A percentile compares a stretch with the other conserved stretches of the same genome.
Conservation (phyloP, 1,139 yeast genomes). For the Taphrina communis region DNA sequence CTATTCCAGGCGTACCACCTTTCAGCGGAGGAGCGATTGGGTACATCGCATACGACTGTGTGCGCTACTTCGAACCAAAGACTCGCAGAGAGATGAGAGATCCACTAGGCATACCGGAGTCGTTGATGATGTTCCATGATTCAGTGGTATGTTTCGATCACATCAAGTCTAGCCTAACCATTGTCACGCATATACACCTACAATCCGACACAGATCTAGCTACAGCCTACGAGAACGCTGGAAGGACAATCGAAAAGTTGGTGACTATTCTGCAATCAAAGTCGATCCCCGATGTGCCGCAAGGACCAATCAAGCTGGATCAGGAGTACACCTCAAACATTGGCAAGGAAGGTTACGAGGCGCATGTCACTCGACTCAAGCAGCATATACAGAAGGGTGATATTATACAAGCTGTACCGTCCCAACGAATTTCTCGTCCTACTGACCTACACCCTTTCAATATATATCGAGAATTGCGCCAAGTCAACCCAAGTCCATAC, state of each 20-base stretch:
- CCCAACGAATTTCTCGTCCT: constrained; percentile 94
- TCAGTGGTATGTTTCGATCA: constrained; percentile 89
- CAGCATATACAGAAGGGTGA: constrained; percentile 87
- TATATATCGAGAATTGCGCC: constrained; percentile 88
- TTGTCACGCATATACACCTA: constrained; percentile 75
- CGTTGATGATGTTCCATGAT: constrained; percentile 89
- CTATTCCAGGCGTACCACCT: constrained; percentile 75
- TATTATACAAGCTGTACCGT: constrained; percentile 96
- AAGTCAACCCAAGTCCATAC: constrained; percentile 97
- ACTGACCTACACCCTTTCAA: constrained; percentile 95
- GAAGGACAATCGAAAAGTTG: constrained; percentile 62
- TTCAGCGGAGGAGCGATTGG: constrained; percentile 97
- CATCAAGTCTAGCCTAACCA: constrained; percentile 89
- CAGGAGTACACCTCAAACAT: constrained; percentile 82
- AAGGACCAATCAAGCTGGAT: constrained; percentile 66
- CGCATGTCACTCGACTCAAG: constrained; percentile 74
- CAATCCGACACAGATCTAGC: constrained; percentile 51
- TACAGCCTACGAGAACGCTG: constrained; percentile 63
- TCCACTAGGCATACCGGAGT: constrained; percentile 82
- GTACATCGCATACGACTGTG: constrained; percentile 92
- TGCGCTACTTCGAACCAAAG: constrained; percentile 92
- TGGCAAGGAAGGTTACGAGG: constrained; percentile 91
- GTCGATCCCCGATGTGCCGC: constrained; percentile 62
- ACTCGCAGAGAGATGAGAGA: constrained; percentile 77
- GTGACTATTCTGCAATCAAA: constrained; percentile 60